phyloP scores from a whole-genome alignment of 805 yeast species.

The Metschnikowia orientalis region DNA sequence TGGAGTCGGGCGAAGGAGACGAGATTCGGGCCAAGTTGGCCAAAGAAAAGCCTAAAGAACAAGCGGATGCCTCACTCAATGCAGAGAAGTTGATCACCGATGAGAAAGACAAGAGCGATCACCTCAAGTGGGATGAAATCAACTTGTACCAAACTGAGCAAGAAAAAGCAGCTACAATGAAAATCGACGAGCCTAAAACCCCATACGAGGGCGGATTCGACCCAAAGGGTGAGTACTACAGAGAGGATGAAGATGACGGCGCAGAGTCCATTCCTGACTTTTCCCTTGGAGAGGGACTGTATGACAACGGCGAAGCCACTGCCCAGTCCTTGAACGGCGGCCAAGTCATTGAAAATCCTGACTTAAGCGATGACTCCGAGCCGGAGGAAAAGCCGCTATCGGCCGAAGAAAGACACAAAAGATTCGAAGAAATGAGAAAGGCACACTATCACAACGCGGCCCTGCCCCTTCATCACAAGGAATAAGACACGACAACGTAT shows the following conservation, averaged over 20 bases:
- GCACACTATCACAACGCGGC: slow-evolving; percentile 67
- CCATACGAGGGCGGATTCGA: slow-evolving; percentile 90
- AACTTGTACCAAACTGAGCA: slow-evolving; percentile 71
- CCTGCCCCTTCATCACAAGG: slow-evolving; percentile 38
- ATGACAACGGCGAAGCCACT: slow-evolving; percentile 27
- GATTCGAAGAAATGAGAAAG: slow-evolving; percentile 76
- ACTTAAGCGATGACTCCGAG: slow-evolving; percentile 27
- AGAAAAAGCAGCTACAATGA: slow-evolving; percentile 69
- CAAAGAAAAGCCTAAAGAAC: slow-evolving; percentile 27
- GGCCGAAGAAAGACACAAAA: slow-evolving; percentile 58
- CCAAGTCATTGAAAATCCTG: slow-evolving; percentile 27
- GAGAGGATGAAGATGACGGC: slow-evolving; percentile 60
- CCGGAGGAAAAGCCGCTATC: slow-evolving; percentile 35
- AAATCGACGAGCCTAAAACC: slow-evolving; percentile 92
- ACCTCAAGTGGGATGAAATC: slow-evolving; percentile 79
- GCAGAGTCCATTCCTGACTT: slow-evolving; percentile 45
- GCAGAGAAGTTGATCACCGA: slow-evolving; percentile 5
- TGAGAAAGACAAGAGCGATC: slow-evolving; percentile 19
- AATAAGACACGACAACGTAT: background rate
- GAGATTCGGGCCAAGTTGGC: slow-evolving; percentile 44
- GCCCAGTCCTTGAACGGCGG: slow-evolving; percentile 37
- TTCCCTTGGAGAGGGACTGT: slow-evolving; percentile 55
- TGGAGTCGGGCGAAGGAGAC: slow-evolving; percentile 40
- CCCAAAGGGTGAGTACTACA: slow-evolving; percentile 75
- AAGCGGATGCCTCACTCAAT: slow-evolving; percentile 11